Conservation (phyloP, 768 basidiomycete genomes). For the Naematelia encephala region DNA sequence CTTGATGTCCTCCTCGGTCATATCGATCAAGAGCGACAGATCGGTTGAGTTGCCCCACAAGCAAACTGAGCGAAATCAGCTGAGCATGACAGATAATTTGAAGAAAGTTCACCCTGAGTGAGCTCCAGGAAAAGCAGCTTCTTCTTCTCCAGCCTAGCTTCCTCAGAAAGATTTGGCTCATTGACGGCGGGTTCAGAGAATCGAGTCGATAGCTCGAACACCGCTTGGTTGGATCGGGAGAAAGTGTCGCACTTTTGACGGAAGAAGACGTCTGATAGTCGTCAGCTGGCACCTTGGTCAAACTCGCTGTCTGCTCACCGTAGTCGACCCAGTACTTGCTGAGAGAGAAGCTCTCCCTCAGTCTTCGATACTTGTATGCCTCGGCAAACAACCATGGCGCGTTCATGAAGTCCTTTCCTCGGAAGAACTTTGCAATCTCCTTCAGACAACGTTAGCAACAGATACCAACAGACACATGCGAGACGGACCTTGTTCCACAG, state of each 20-base stretch:
- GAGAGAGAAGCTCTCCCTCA: constrained; percentile 88
- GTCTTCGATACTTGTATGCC: constrained; percentile 58
- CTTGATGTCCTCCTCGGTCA: constrained; percentile 97
- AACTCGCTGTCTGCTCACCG: constrained; percentile 48
- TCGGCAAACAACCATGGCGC: constrained; percentile 96
- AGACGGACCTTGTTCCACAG: constrained; percentile 77
- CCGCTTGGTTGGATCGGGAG: constrained; percentile 83
- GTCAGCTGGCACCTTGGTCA: not conserved
- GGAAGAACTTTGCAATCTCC: constrained; percentile 90
- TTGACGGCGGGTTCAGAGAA: constrained; percentile 81
- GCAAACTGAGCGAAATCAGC: constrained; percentile 62
- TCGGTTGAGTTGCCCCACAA: constrained; percentile 98
- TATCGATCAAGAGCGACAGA: constrained; percentile 88
- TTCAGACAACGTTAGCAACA: constrained; percentile 6
- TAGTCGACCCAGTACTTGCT: constrained; percentile 86
- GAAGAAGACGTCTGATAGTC: constrained; percentile 70
- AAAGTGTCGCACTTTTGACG: constrained; percentile 96
- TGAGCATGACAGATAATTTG: not conserved
- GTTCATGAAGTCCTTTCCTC: constrained; percentile 73
- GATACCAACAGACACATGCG: no score
- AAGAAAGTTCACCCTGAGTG: constrained; percentile 66
- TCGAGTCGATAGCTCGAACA: constrained; percentile 87
- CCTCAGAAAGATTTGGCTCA: constrained; percentile 54
- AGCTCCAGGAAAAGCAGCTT: constrained; percentile 83
- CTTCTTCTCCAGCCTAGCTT: constrained; percentile 59